A percentile compares a stretch with the other conserved stretches of the same genome.
Evolutionary conservation across 1,139 yeast genomes (phyloP).

Genomic region (Yamadazyma mexicana): DNA sequence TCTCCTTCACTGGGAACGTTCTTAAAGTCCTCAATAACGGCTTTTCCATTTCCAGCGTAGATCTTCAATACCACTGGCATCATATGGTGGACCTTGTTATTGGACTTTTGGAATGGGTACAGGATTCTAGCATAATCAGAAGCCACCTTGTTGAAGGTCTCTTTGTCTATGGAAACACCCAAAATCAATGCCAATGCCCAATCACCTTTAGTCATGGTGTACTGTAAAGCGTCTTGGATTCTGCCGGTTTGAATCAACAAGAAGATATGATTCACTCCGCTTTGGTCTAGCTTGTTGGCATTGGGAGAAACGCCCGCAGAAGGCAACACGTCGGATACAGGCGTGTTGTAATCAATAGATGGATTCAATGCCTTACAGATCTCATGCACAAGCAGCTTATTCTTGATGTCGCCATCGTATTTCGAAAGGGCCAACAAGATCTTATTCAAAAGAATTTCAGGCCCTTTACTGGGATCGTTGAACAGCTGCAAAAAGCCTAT

Average conservation of each 20-base stretch:
- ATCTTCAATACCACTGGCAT: slow-evolving; percentile 66
- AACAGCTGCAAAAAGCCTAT: slow-evolving; percentile 7
- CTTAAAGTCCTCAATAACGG: slow-evolving; percentile 51
- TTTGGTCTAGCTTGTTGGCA: slow-evolving; percentile 37
- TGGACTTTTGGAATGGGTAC: slow-evolving; percentile 41
- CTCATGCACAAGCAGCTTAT: slow-evolving; percentile 25
- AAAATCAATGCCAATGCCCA: slow-evolving; percentile 79
- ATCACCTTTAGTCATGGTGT: slow-evolving; percentile 62
- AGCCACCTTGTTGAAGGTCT: slow-evolving; percentile 60
- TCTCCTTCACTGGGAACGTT: slow-evolving; percentile 40
- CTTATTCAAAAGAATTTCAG: slow-evolving; percentile 32
- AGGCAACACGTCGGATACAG: slow-evolving; percentile 16
- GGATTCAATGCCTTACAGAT: slow-evolving; percentile 38
- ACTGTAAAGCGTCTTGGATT: slow-evolving; percentile 62
- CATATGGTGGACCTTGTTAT: slow-evolving; percentile 47
- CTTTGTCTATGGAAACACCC: slow-evolving; percentile 65
- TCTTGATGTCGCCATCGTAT: slow-evolving; percentile 31
- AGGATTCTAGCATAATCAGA: slow-evolving; percentile 39
- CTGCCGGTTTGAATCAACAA: slow-evolving; percentile 59
- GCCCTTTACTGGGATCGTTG: slow-evolving; percentile 13
- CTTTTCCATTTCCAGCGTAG: slow-evolving; percentile 61
- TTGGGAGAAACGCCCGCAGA: slow-evolving; percentile 24
- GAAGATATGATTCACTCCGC: slow-evolving; percentile 37
- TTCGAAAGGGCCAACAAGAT: slow-evolving; percentile 27
- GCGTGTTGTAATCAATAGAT: slow-evolving; percentile 25